Conservation (phyloP, 192 early-diverging fungal species). For the Podila clonocystis region DNA sequence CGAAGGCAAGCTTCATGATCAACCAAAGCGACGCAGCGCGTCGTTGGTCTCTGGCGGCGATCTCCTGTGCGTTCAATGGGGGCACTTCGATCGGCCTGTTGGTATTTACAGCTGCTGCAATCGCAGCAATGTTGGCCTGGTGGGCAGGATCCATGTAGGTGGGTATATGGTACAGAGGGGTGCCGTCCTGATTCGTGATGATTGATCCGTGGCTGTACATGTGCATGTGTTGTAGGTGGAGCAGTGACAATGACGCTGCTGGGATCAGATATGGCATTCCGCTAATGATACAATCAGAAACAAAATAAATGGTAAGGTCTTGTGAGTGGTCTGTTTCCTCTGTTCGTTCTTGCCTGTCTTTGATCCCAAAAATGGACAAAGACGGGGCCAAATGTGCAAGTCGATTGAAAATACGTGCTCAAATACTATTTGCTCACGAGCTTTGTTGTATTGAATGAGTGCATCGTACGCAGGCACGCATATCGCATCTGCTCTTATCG, state of each 20-base stretch:
- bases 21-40: slow-evolving; percentile 65
- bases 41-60: slow-evolving; percentile 42
- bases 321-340: not conserved
- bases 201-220: slow-evolving; percentile 5
- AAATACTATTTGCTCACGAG: slow-evolving; percentile 41
- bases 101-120: not conserved
- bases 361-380: not conserved
- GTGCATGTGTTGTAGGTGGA: slow-evolving; percentile 29
- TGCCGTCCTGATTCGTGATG: not conserved
- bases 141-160: not conserved
- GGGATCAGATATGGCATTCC: slow-evolving; percentile 55
- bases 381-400: not conserved
- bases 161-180: slow-evolving; percentile 10
- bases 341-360: not conserved
- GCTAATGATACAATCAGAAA: slow-evolving; percentile 17
- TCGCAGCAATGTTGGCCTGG: slow-evolving; percentile 11
- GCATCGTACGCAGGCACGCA: too few species aligned
- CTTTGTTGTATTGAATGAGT: not conserved
- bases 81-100: not conserved
- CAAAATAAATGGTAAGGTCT: not conserved
- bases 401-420: slow-evolving; percentile 31
- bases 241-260: slow-evolving; percentile 30
- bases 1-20: slow-evolving; percentile 66
- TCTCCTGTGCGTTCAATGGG: slow-evolving; percentile 35
- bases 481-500: not conserved